A percentile compares a stretch with the other conserved stretches of the same genome.
phyloP scores from a whole-genome alignment of 257 asterid genomes.

The Ilex aquifolium region DNA sequence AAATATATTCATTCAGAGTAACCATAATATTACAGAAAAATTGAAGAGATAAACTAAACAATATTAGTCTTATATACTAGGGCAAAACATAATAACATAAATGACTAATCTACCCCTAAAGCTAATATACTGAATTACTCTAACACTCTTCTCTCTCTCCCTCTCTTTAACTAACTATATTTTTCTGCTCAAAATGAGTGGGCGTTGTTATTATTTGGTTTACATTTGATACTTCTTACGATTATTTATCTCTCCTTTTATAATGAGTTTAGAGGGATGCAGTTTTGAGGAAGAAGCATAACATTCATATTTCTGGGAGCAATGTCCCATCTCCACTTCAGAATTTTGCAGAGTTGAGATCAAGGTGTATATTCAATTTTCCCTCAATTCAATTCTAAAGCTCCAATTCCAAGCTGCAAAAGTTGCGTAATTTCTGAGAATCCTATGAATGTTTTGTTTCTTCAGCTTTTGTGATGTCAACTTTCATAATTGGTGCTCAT shows the following conservation, averaged over 20 bases:
- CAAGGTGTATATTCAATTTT: constrained; percentile 39
- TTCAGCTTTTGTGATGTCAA: too few relatives aligned
- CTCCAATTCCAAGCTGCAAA: too few relatives aligned
- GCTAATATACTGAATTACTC: too few relatives aligned
- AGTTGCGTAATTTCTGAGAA: too few relatives aligned
- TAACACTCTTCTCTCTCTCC: neutral
- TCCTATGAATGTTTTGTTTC: too few relatives aligned
- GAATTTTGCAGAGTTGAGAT: constrained; percentile 52
- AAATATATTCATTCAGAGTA: too few relatives aligned
- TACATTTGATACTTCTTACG: neutral
- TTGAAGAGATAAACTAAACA: too few relatives aligned
- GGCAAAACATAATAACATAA: too few relatives aligned
- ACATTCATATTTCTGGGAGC: constrained; percentile 86
- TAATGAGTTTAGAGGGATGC: constrained; percentile 56
- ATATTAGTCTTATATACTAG: too few relatives aligned
- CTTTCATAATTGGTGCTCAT: too few relatives aligned
- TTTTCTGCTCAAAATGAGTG: constrained; percentile 5
- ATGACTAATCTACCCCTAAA: too few relatives aligned
- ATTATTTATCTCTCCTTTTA: constrained; percentile 8
- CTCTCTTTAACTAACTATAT: constrained; percentile 8
- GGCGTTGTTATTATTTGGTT: neutral
- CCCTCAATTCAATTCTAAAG: neutral
- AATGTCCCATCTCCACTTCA: constrained; percentile 79
- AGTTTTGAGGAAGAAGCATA: constrained; percentile 64
- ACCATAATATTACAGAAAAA: too few relatives aligned